Evolutionary conservation across 129 eudicot genomes (phyloP), one percentile per base, ranked within the genome.

Genomic region (Ambrosia artemisiifolia): DNA sequence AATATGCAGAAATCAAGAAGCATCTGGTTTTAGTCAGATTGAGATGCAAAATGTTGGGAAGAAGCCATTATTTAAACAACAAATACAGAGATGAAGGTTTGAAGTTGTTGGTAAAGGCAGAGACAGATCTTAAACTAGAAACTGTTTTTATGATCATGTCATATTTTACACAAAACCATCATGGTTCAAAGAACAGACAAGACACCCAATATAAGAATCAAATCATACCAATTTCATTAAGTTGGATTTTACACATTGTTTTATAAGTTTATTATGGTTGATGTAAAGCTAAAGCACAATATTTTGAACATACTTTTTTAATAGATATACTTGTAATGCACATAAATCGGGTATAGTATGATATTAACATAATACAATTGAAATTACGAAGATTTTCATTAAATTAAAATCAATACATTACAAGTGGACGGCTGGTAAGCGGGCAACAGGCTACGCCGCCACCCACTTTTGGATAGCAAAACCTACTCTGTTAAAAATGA

Each of bases 181-280:
- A 56, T 63, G 64, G 77, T 78, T 78, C 82, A 78, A 78, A 71
- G 82, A 78, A 78, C 82, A 44, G 82, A 78, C 82, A 78, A 71
- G 77, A 64, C 82, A 78, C 77, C 77, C 82, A 54, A 71, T 71
- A 63, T 51, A 9, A 78, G 82, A 78, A 78, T 78, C 82, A 78
- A 78, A 70, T 78, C 77, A 78, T 43, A 50, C 67, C 73, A 53
- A 20, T 77, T 78, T 71, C 70, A 17, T 2, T 33, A 75, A 30
- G 5, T 43, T 44, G 16, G 10, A 69, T 30, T 50, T 61, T 36
- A 18, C 32, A 47, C 24, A 59, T 57, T 72, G 1, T 59, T 57
- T 76, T 44, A 5, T 44, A 68, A 44, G 9, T 9, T 24, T 24
- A 24, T 0, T 0, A 24, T 24, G 28, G 28, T 0, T 24, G 28